Conservation (phyloP, 2,329 filamentous ascomycete genomes). For the Stemphylium lycopersici region DNA sequence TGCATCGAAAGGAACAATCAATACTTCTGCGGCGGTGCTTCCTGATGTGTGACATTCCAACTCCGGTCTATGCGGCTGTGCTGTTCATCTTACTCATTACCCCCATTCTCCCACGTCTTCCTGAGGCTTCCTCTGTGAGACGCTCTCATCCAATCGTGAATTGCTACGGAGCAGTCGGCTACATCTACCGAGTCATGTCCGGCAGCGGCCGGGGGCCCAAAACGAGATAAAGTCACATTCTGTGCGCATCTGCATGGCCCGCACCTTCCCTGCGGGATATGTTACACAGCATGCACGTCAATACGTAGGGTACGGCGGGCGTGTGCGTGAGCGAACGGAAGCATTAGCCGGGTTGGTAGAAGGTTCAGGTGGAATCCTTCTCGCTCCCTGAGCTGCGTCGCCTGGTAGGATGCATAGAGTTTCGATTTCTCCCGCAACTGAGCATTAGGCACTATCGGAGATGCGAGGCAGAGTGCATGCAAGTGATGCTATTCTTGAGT, state of each 20-base stretch:
- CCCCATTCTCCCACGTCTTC: neutral
- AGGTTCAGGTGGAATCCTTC: neutral
- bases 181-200: slow-evolving; percentile 11
- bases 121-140: neutral
- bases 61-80: slow-evolving; percentile 9
- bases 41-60: slow-evolving; percentile 1
- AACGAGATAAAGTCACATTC: neutral
- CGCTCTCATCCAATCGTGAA: neutral
- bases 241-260: neutral
- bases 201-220: slow-evolving; percentile 1
- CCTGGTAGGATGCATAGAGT: neutral
- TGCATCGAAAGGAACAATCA: neutral
- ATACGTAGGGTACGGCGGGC: slow-evolving; percentile 2
- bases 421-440: neutral
- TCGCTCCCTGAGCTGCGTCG: neutral
- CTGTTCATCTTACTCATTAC: neutral
- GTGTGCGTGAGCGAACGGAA: neutral
- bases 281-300: slow-evolving; percentile 14
- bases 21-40: slow-evolving; percentile 8
- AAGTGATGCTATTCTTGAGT: neutral
- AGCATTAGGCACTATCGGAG: neutral
- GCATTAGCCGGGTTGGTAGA: slow-evolving; percentile 2
- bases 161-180: slow-evolving; percentile 7
- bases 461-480: slow-evolving; percentile 5
- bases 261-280: slow-evolving; percentile 2